phyloP scores from a whole-genome alignment of 2,329 filamentous ascomycete genomes.

The Colletotrichum filicis region DNA sequence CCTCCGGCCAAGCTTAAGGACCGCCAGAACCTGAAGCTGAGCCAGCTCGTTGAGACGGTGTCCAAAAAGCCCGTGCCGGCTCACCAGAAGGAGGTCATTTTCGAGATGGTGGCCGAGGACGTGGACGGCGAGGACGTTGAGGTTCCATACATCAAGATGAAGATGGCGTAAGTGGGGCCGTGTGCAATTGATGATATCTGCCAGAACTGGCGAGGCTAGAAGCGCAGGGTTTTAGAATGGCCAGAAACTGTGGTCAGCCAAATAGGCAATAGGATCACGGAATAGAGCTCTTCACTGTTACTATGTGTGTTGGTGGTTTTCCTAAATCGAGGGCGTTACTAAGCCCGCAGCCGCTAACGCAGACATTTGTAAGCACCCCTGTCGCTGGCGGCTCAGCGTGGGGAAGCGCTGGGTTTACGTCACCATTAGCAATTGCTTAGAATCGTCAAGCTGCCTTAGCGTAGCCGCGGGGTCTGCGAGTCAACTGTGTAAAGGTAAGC shows the following conservation, averaged over 20 bases:
- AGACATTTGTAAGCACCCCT: conserved; percentile 29
- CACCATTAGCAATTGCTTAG: conserved; percentile 46
- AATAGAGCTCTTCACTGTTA: conserved; percentile 11
- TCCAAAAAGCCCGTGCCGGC: conserved; percentile 92
- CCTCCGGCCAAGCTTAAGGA: conserved; percentile 83
- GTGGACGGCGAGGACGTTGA: conserved; percentile 92
- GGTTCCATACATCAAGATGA: conserved; percentile 95
- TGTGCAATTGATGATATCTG: not conserved
- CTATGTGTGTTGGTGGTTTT: not conserved
- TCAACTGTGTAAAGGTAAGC: not conserved
- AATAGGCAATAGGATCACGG: not conserved
- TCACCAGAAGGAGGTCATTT: conserved; percentile 95
- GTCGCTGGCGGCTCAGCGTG: not conserved
- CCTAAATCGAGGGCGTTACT: not conserved
- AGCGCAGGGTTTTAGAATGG: not conserved
- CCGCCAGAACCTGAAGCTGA: conserved; percentile 84
- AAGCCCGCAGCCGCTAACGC: conserved; percentile 10
- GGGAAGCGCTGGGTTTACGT: conserved; percentile 43
- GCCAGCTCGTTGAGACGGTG: conserved; percentile 86
- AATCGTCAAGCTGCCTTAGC: not conserved
- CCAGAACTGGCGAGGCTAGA: not conserved
- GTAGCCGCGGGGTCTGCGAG: not conserved
- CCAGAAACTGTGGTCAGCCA: not conserved
- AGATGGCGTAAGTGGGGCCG: conserved; percentile 57
- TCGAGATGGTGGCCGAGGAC: conserved; percentile 95